Evolutionary conservation across 1,284 basidiomycete genomes (phyloP).

Genomic region (Irpex sp.): DNA sequence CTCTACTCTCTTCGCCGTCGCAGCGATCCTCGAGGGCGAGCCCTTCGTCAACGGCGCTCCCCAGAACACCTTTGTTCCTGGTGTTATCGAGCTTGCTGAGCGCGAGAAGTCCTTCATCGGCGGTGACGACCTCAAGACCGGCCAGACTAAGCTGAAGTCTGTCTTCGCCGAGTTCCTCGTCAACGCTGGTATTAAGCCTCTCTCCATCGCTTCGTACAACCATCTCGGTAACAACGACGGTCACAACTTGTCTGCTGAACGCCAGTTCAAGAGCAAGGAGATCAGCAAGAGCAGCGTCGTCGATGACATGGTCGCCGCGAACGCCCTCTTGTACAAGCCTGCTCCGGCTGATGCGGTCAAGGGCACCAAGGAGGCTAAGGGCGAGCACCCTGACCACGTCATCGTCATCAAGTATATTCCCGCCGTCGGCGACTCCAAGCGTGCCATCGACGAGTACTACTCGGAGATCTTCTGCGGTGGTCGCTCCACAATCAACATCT

Average conservation of each 20-base stretch:
- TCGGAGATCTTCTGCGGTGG: constrained; percentile 89
- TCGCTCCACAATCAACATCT: constrained; percentile 85
- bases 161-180: constrained; percentile 98
- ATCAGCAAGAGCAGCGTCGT: constrained; percentile 96
- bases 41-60: constrained; percentile 98
- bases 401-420: constrained; percentile 95
- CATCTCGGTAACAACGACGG: constrained; percentile 99
- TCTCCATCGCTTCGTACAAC: constrained; percentile 97
- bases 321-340: constrained; percentile 87
- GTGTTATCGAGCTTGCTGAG: constrained; percentile 92
- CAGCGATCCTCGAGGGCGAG: constrained; percentile 91
- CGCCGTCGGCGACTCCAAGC: constrained; percentile 95
- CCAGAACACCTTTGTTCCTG: constrained; percentile 99
- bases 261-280: constrained; percentile 98
- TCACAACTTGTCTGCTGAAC: constrained; percentile 88
- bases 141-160: constrained; percentile 93
- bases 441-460: constrained; percentile 98
- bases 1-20: constrained; percentile 94
- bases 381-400: constrained; percentile 96
- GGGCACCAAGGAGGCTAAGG: constrained; percentile 68
- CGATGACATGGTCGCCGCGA: constrained; percentile 95
- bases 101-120: constrained; percentile 90
- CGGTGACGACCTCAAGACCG: constrained; percentile 96
- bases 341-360: constrained; percentile 50
- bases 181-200: constrained; percentile 98